Evolutionary conservation across 345 rosid species (phyloP), one percentile per base, ranked within the genome.

Genomic region (Gossypium ekmanianum): DNA sequence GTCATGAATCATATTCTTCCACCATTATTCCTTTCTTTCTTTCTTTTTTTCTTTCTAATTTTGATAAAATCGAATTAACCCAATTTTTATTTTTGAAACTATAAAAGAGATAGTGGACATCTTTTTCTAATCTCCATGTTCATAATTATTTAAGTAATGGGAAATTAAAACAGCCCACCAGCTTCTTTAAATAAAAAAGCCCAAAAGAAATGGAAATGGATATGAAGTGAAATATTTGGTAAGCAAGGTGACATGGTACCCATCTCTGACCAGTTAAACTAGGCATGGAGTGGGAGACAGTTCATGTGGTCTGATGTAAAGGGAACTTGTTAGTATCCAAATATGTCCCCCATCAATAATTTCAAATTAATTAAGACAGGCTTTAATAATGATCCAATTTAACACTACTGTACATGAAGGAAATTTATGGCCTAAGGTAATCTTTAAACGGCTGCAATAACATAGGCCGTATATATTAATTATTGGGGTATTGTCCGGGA

Each of bases 251-350:
- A 85, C 94, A 91, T 88, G 88, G 75, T 84, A 81, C 89, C 92
- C 90, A 86, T 86, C 84, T 80, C 84, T 84, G 75, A 81, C 88
- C 81, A 77, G 80, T 89, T 86, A 75, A 88, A 91, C 85, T 76
- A 83, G 82, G 87, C 85, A 85, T 80, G 92, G 89, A 78, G 93
- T 90, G 90, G 93, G 89, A 86, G 89, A 91, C 97, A 91, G 85
- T 86, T 90, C 97, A 88, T 86, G 91, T 88, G 93, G 82, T 90
- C 83, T 83, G 80, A 86, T 83, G 79, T 76, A 74, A 86, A 79
- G 81, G 68, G 74, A 59, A 67, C 75, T 72, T 80, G 78, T 73
- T 79, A 72, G 75, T 81, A 77, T 72, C 83, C 86, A 84, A 73
- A 68, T 34, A 64, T 75, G 63, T 27, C 56, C 62, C 73, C 50